Conservation (phyloP, 331 rosid species). For the Quercus tomentella region DNA sequence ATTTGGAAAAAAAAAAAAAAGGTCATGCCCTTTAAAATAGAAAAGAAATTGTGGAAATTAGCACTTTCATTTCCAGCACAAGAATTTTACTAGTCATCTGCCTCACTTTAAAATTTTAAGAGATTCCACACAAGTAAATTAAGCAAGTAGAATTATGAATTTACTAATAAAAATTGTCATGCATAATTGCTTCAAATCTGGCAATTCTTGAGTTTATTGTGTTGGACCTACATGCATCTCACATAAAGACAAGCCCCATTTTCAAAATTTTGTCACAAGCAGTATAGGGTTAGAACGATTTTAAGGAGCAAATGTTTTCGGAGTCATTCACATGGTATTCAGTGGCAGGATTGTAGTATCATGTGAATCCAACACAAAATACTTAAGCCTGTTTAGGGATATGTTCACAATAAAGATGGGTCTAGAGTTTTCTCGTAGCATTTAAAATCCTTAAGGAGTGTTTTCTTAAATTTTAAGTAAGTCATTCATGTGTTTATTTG, state of each 20-base stretch:
- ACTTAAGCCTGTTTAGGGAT: background rate
- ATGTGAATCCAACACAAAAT: background rate
- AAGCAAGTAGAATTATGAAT: background rate
- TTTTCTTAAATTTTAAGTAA: background rate
- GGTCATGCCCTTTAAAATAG: background rate
- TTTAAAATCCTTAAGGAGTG: background rate
- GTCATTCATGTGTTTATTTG: background rate
- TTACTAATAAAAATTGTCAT: background rate
- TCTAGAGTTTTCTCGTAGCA: background rate
- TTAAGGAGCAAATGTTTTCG: background rate
- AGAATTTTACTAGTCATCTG: background rate
- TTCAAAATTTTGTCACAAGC: background rate
- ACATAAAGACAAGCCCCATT: background rate
- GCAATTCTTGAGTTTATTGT: background rate
- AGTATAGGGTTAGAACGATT: background rate
- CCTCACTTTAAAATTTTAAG: background rate
- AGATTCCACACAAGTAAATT: background rate
- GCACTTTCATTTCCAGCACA: background rate
- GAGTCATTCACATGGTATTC: background rate
- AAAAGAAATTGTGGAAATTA: background rate
- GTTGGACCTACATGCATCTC: background rate
- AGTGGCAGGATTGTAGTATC: background rate
- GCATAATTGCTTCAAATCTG: background rate
- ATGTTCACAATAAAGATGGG: background rate
- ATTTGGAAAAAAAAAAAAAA: background rate